These are phyloP conservation scores for Coprinellus micaceus DNA, from an alignment of 768 basidiomycete genomes.

Conservation along the genomic window DNA sequence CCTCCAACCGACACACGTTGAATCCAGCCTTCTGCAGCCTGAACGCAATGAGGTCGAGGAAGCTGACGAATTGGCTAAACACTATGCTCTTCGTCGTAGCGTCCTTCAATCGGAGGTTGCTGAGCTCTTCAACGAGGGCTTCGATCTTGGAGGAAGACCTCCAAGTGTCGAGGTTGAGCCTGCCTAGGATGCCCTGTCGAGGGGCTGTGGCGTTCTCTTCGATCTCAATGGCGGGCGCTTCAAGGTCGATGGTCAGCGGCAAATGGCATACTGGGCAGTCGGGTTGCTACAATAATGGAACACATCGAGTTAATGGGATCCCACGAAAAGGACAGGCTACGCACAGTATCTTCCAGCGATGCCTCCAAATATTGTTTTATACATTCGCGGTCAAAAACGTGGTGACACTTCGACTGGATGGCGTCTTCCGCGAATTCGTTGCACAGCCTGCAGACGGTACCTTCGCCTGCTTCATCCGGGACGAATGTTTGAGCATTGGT, in stretches of 20 bases:
- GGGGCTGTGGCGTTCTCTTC: conserved; percentile 50
- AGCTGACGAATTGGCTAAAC: conserved; percentile 93
- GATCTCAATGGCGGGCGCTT: conserved; percentile 85
- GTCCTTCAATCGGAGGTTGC: conserved; percentile 77
- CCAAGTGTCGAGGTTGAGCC: conserved; percentile 86
- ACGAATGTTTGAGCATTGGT: conserved; percentile 64
- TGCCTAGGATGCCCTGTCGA: conserved; percentile 91
- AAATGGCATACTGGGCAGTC: conserved; percentile 94
- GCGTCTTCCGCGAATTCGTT: conserved; percentile 97
- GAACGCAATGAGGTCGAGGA: conserved; percentile 90
- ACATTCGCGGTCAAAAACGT: conserved; percentile 95
- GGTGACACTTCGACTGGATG: conserved; percentile 87
- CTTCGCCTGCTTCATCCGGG: conserved; percentile 59
- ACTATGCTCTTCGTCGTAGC: conserved; percentile 94
- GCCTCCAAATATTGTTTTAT: conserved; percentile 89
- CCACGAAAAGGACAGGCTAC: conserved; percentile 19
- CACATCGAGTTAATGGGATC: conserved; percentile 34
- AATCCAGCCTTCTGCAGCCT: conserved; percentile 91
- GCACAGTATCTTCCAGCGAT: conserved; percentile 58
- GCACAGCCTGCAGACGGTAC: conserved; percentile 90
- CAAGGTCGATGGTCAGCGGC: conserved; percentile 90
- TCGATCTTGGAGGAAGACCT: conserved; percentile 97
- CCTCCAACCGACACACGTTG: conserved; percentile 89
- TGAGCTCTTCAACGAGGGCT: conserved; percentile 90
- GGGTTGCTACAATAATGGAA: conserved; percentile 46